Base-by-base conservation (phyloP, 2,329 filamentous ascomycete species). In the Verruconis gallopava region DNA sequence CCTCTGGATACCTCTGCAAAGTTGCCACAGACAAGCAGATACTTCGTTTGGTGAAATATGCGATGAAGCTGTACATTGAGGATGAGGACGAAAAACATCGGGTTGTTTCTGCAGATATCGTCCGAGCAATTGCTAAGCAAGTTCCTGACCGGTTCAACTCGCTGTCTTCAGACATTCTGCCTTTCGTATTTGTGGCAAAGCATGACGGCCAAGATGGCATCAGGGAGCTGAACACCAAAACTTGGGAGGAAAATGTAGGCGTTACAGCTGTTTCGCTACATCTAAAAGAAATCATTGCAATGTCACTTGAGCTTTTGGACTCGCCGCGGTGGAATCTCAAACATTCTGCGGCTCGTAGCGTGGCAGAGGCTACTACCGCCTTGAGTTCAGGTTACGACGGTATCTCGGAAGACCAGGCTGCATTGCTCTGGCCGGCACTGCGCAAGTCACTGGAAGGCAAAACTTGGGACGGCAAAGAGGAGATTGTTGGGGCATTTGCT, bases 401-500 rank as follows among this genome's bases (percentile, higher is more conserved):
- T 34, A 75, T 85, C 41, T 75, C 72, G 46, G 67, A 71, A 14
- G 54, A 67, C 2, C 75, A 78, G 32, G 67, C 83, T 14, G 66
- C 70, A 49, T 64, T 65, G 13, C 66, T 95, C 17, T 98, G 89
- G 89, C 84, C 84, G 0, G 73, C 80, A 2, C 69, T 94, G 37
- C 85, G 95, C 48, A 85, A 81, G 53, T 77, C 84, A 1, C 63
- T 96, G 32, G 74, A 77, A 2, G 77, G 93, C 11, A 96, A 95
- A 68, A 94, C 88, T 1, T 98, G 94, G 69, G 73, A 81, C 1
- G 85, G 85, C 17, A 98, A 98, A 57, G 86, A 95, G 61, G 78
- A 77, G 50, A 74, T 98, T 21, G 68, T 96, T 2, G 71, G 77
- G 34, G 79, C 83, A 4, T 85, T 91, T 58, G 80, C 85, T 3